A percentile compares a stretch with the other conserved stretches of the same genome.
phyloP scores from a whole-genome alignment of 2,329 filamentous ascomycete species.

The Zymoseptoria crescenta region DNA sequence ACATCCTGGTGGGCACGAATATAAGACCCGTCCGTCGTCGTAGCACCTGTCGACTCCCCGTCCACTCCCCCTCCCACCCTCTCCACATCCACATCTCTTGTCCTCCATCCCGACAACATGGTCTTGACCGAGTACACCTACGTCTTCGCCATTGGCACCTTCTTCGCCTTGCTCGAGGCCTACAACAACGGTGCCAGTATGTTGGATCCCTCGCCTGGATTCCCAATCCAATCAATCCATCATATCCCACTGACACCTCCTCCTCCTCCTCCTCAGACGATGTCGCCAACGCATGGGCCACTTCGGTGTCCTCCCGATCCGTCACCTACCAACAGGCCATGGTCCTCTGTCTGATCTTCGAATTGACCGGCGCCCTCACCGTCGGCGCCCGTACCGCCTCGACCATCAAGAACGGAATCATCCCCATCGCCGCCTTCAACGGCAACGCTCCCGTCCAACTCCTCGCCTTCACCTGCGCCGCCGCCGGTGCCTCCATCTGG shows the following conservation, averaged over 20 bases:
- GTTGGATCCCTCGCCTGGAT: constrained; percentile 1
- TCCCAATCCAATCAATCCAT: too few species aligned
- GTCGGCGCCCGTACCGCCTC: constrained; percentile 48
- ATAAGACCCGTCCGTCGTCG: not conserved
- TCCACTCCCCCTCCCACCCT: not conserved
- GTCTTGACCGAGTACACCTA: constrained; percentile 51
- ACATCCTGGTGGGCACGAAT: too few species aligned
- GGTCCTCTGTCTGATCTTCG: constrained; percentile 43
- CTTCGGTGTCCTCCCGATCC: constrained; percentile 44
- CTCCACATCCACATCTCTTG: not conserved
- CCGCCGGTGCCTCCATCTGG: constrained; percentile 44
- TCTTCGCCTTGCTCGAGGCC: constrained; percentile 59
- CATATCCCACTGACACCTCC: not conserved
- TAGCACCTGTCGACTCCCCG: not conserved
- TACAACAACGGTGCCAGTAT: constrained; percentile 54
- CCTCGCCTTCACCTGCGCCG: constrained; percentile 40
- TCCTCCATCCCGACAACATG: constrained; percentile 19
- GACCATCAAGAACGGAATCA: constrained; percentile 55
- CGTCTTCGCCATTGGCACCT: constrained; percentile 55
- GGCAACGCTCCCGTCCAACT: constrained; percentile 38
- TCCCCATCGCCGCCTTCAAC: constrained; percentile 43
- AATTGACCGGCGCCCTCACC: constrained; percentile 47
- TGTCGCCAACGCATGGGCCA: constrained; percentile 50
- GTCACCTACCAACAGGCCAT: constrained; percentile 47
- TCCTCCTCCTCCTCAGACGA: constrained; percentile 34